Base-by-base conservation (phyloP, 2,329 filamentous ascomycete species). In the Pestalotiopsis sp. region DNA sequence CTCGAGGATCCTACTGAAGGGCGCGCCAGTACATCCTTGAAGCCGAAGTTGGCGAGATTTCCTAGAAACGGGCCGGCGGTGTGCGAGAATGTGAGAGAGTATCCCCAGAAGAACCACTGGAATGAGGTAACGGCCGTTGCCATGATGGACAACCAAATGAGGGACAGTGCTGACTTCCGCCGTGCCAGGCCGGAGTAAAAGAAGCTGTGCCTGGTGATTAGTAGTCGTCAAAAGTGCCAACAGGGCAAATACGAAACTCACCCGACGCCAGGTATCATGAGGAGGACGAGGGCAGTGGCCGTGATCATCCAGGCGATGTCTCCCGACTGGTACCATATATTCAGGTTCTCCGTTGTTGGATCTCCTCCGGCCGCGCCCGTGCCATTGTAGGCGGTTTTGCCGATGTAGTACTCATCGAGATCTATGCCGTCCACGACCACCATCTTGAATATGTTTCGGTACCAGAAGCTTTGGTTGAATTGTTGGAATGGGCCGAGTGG, bases 51-150 rank as follows among this genome's bases (percentile, higher is more conserved):
- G 72, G 88, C 82, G 31, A 97, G 84, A 75, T 94, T 86, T 69
- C 94, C 94, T 71, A 97, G 93, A 79, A 89, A 97, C 57, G 84
- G 87, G 61, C 91, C 90, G 31, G 92, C 92, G 2, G 87, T 86
- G 80, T 95, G 93, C 17, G 93, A 96, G 79, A 95, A 96, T 62
- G 92, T 89, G 12, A 96, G 82, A 4, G 92, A 94, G 79, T 93
- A 96, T 56, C 93, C 93, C 93, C 93, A 96, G 85, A 96, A 94
- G 84, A 97, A 97, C 94, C 94, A 97, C 80, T 97, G 94, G 81
- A 97, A 97, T 31, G 90, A 92, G 45, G 93, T 91, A 65, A 97
- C 91, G 13, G 91, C 94, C 1, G 91, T 90, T 23, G 93, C 89
- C 92, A 97, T 97, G 77, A 97, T 86, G 4, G 93, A 95, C 27